phyloP scores from a whole-genome alignment of 2,329 filamentous ascomycete species.

The Colletotrichum coccodes region DNA sequence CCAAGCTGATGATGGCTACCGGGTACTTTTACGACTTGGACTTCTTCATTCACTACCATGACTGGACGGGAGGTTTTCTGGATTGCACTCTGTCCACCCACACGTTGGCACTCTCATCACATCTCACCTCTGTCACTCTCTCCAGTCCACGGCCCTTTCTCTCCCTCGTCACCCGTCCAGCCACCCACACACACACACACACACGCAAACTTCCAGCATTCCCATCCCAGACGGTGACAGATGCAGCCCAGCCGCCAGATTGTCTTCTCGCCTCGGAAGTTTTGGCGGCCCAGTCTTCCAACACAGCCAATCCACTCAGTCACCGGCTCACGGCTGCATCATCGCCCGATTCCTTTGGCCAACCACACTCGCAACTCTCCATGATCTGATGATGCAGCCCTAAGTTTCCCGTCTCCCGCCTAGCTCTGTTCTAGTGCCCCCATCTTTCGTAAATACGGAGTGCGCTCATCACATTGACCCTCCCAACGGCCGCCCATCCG shows the following conservation, averaged over 20 bases:
- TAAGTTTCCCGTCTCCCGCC: slow-evolving; percentile 13
- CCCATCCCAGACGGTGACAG: neutral
- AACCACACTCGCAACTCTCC: neutral
- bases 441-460: neutral
- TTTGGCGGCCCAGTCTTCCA: slow-evolving; percentile 17
- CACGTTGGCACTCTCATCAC: neutral
- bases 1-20: neutral
- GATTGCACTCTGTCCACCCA: neutral
- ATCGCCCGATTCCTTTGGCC: slow-evolving; percentile 17
- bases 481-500: neutral
- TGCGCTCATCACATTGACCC: neutral
- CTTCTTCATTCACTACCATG: neutral
- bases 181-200: neutral
- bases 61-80: neutral
- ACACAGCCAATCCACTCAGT: slow-evolving; percentile 7
- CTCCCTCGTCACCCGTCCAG: neutral
- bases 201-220: neutral
- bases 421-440: neutral
- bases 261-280: slow-evolving; percentile 7
- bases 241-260: neutral
- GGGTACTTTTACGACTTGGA: neutral
- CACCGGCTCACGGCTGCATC: slow-evolving; percentile 7
- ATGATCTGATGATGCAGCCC: slow-evolving; percentile 31
- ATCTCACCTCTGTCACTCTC: neutral
- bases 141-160: neutral